A percentile compares a stretch with the other conserved stretches of the same genome.
Evolutionary conservation across 2,329 filamentous ascomycete species (phyloP).

Genomic region (Lachnum nothofagi): DNA sequence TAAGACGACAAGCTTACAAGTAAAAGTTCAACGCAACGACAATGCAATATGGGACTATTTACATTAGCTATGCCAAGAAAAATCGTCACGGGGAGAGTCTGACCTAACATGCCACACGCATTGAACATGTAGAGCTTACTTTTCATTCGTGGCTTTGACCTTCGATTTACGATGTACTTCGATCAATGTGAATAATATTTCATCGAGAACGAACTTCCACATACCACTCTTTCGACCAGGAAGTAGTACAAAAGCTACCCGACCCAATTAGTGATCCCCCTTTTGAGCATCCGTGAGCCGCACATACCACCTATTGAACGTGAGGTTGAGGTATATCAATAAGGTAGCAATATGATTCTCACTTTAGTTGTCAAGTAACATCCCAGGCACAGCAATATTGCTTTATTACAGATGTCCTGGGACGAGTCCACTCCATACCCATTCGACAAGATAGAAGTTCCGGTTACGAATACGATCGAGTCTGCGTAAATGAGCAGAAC

Average conservation of each 20-base stretch:
- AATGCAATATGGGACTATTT: constrained; percentile 37
- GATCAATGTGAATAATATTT: neutral
- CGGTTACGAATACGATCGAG: constrained; percentile 56
- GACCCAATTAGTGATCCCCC: neutral
- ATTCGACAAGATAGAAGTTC: constrained; percentile 51
- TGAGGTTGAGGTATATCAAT: neutral
- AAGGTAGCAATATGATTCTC: constrained; percentile 5
- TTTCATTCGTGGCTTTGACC: constrained; percentile 45
- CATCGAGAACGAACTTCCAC: neutral
- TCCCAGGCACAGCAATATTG: constrained; percentile 55
- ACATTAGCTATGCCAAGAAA: neutral
- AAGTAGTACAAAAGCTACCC: constrained; percentile 56
- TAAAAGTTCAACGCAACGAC: constrained; percentile 53
- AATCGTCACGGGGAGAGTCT: constrained; percentile 3
- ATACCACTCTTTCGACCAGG: constrained; percentile 57
- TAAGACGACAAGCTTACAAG: constrained; percentile 42
- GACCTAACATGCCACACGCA: constrained; percentile 51
- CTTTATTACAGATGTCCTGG: constrained; percentile 47
- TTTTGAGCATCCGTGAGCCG: neutral
- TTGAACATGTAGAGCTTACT: constrained; percentile 59
- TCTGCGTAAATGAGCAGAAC: constrained; percentile 56
- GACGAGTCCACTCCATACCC: constrained; percentile 52
- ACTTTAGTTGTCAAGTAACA: constrained; percentile 63
- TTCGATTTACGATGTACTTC: constrained; percentile 48
- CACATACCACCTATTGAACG: constrained; percentile 4